Conservation (phyloP, 257 asterid genomes). For the Catharanthus roseus region DNA sequence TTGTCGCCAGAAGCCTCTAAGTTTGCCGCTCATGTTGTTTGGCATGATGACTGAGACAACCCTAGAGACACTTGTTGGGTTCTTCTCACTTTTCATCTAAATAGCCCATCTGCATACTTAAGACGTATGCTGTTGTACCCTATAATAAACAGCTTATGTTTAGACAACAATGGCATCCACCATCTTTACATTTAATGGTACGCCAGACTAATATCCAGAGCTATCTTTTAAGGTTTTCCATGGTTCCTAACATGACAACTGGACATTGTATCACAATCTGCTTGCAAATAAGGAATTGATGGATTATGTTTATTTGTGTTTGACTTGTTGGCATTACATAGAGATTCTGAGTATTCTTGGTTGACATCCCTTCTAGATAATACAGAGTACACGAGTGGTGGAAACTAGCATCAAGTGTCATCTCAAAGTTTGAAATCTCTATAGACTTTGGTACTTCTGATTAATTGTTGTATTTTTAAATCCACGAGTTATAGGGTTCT, state of each 20-base stretch:
- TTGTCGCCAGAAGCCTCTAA: background rate
- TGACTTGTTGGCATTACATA: background rate
- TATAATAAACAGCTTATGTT: background rate
- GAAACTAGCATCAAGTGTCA: background rate
- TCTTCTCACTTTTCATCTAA: background rate
- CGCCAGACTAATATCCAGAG: background rate
- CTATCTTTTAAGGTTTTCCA: background rate
- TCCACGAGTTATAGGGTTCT: conserved; percentile 53
- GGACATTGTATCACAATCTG: background rate
- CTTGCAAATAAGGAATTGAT: no score
- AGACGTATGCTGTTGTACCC: background rate
- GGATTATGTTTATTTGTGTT: background rate
- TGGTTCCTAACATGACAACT: background rate
- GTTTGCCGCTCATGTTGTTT: background rate
- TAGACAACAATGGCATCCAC: background rate
- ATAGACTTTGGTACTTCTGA: background rate
- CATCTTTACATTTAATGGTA: background rate
- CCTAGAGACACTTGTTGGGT: background rate
- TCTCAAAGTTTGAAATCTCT: background rate
- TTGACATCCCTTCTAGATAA: background rate
- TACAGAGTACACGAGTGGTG: background rate
- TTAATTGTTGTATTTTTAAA: background rate
- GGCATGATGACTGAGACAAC: background rate
- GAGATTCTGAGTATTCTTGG: background rate
- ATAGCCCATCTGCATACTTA: background rate